These are phyloP conservation scores for Apiospora phragmitis DNA, from an alignment of 2,329 filamentous ascomycete species.

Conservation along the genomic window DNA sequence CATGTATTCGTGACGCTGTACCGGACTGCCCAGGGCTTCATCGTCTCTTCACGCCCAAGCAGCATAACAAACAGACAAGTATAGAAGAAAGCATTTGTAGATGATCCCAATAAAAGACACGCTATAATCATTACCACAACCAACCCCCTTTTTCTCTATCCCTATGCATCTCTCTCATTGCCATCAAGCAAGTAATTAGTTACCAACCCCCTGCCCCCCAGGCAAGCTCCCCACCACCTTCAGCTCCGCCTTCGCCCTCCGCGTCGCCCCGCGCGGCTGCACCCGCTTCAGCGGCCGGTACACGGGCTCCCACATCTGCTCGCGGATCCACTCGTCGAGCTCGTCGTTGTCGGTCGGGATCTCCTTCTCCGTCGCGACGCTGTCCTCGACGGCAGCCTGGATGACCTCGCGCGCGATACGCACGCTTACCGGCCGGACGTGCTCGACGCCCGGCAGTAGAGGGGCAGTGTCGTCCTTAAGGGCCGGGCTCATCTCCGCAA, in stretches of 20 bases:
- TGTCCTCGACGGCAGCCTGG: slow-evolving; percentile 67
- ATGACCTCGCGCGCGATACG: slow-evolving; percentile 77
- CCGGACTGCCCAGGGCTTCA: no score
- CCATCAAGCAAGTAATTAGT: background rate
- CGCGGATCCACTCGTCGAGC: slow-evolving; percentile 69
- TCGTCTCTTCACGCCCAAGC: no score
- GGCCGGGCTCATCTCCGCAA: slow-evolving; percentile 72
- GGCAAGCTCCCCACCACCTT: slow-evolving; percentile 45
- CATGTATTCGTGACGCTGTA: no score
- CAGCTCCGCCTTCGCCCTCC: slow-evolving; percentile 61
- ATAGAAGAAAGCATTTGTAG: background rate
- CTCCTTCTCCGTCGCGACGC: slow-evolving; percentile 60
- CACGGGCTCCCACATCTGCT: slow-evolving; percentile 78
- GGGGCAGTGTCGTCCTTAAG: slow-evolving; percentile 62
- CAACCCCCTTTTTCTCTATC: background rate
- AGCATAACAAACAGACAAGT: background rate
- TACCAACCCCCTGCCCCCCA: background rate
- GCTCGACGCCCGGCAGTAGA: slow-evolving; percentile 73
- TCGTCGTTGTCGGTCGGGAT: slow-evolving; percentile 61
- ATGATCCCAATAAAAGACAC: background rate
- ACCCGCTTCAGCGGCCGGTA: slow-evolving; percentile 67
- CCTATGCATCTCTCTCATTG: background rate
- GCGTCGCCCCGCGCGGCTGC: slow-evolving; percentile 48
- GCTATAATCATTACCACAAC: background rate
- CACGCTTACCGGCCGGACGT: slow-evolving; percentile 75